Evolutionary conservation across 768 basidiomycete species (phyloP).

Genomic region (Tephrocybe sp.): DNA sequence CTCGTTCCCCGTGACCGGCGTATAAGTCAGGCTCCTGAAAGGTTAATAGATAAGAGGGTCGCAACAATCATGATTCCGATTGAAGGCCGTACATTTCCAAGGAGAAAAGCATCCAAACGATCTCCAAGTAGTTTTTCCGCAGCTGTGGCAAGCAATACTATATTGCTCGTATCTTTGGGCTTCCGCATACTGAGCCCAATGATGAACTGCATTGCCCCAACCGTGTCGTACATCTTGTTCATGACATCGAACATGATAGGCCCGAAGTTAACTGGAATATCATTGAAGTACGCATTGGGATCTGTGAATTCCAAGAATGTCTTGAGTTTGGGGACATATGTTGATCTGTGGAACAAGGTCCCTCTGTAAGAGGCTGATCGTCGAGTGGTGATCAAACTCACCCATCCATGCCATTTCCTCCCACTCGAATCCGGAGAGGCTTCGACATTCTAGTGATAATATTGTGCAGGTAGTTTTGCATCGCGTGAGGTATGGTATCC

Average conservation of each 20-base stretch:
- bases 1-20: constrained; percentile 29
- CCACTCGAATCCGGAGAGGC: constrained; percentile 35
- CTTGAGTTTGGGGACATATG: constrained; percentile 26
- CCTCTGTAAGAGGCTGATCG: no score
- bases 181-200: constrained; percentile 32
- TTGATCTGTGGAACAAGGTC: constrained; percentile 21
- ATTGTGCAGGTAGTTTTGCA: constrained; percentile 37
- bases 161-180: constrained; percentile 24
- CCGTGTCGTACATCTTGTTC: constrained; percentile 33
- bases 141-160: constrained; percentile 23
- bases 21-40: constrained; percentile 37
- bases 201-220: constrained; percentile 32
- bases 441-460: constrained; percentile 28
- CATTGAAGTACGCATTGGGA: constrained; percentile 34
- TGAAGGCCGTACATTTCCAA: constrained; percentile 29
- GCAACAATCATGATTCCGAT: no score
- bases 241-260: constrained; percentile 34
- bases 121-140: constrained; percentile 28
- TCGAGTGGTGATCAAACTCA: constrained; percentile 8
- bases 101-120: constrained; percentile 31
- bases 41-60: no score
- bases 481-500: constrained; percentile 28
- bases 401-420: constrained; percentile 40
- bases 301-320: constrained; percentile 29
- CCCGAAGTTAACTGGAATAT: constrained; percentile 32